Evolutionary conservation across 1,284 basidiomycete species (phyloP).

Genomic region (Polyporus tsugae): DNA sequence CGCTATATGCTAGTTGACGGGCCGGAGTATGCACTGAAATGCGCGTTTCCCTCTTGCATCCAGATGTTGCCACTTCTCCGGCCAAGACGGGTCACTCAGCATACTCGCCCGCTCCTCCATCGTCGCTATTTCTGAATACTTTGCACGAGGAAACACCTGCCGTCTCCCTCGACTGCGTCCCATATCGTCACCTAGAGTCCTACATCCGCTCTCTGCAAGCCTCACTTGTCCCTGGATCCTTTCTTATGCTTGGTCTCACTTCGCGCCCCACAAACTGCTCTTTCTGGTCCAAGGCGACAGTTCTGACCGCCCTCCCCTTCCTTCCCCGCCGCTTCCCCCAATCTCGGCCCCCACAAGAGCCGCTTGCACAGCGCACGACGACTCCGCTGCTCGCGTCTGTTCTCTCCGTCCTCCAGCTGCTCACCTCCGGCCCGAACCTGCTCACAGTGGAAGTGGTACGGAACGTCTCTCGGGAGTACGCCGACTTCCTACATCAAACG

Average conservation of each 20-base stretch:
- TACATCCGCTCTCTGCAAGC: constrained; percentile 40
- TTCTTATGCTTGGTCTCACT: constrained; percentile 47
- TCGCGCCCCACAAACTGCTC: background rate
- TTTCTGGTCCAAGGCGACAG: constrained; percentile 32
- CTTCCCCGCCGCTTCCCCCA: constrained; percentile 38
- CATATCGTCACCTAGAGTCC: constrained; percentile 21
- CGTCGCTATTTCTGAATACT: constrained; percentile 22
- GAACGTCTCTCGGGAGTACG: constrained; percentile 54
- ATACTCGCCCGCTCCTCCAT: constrained; percentile 13
- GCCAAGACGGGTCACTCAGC: background rate
- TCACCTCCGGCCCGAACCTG: constrained; percentile 40
- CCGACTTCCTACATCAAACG: constrained; percentile 33
- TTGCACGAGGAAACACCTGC: constrained; percentile 21
- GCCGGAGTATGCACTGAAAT: background rate
- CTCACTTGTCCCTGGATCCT: constrained; percentile 35
- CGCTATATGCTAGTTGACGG: background rate
- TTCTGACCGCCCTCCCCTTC: constrained; percentile 47
- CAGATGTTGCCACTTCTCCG: background rate
- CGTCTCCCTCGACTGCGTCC: constrained; percentile 31
- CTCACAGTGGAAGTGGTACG: constrained; percentile 49
- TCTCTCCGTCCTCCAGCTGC: constrained; percentile 42
- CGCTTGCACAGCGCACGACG: constrained; percentile 33
- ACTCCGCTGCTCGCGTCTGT: constrained; percentile 45
- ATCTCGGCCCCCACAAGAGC: background rate
- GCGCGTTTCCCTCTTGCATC: background rate